Evolutionary conservation across 2,329 filamentous ascomycete genomes (phyloP).

Genomic region (Amauroascus niger): DNA sequence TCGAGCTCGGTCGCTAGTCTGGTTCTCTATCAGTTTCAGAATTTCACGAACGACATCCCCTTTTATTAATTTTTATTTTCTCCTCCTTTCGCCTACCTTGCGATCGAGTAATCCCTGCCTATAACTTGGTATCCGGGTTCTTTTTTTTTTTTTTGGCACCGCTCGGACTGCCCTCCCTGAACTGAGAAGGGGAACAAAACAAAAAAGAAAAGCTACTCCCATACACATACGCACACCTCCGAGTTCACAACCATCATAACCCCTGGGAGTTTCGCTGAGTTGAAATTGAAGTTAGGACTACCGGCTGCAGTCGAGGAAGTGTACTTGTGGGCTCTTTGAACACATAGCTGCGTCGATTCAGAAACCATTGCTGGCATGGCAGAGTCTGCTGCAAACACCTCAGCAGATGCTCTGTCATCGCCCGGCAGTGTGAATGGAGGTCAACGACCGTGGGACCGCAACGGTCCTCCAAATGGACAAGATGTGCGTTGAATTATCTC

Average conservation of each 20-base stretch:
- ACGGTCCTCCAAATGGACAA: constrained; percentile 28
- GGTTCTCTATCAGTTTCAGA: constrained; percentile 3
- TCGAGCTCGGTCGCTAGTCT: background rate
- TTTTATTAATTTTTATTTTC: background rate
- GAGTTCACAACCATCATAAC: background rate
- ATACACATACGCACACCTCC: background rate
- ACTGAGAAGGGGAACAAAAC: background rate
- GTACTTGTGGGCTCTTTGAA: background rate
- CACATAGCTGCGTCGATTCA: background rate
- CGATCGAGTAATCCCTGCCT: background rate
- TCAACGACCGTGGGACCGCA: constrained; percentile 32
- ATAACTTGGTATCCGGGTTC: too few species aligned
- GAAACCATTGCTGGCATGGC: constrained; percentile 28
- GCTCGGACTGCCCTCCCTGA: background rate
- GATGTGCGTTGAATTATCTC: constrained; percentile 26
- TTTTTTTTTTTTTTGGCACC: background rate
- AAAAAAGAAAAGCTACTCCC: too few species aligned
- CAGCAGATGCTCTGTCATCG: constrained; percentile 33
- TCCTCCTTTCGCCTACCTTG: background rate
- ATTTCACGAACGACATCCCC: background rate
- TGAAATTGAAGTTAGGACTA: background rate
- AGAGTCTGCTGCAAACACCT: constrained; percentile 33
- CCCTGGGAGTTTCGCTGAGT: too few species aligned
- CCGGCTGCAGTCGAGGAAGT: background rate
- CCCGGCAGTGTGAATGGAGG: constrained; percentile 26